Evolutionary conservation across 495 filamentous ascomycete species (phyloP), one percentile per base, ranked within the genome.

Genomic region (Parathielavia appendiculata): DNA sequence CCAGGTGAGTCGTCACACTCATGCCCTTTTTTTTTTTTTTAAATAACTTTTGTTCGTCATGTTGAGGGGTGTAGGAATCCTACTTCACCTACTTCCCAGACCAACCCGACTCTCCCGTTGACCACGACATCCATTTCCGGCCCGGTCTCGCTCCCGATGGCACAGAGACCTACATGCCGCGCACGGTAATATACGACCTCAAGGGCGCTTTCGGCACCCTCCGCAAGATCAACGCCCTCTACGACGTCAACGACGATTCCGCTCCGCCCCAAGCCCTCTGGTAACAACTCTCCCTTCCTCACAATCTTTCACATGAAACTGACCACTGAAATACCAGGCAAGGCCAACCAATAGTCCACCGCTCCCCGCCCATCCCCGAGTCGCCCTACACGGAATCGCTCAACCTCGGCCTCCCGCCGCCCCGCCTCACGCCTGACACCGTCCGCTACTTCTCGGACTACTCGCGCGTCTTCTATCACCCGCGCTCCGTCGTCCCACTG

Each of bases 371-470:
- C 16, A 89, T 97, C 62, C 73, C 77, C 38, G 81, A 80, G 48
- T 87, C 81, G 59, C 78, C 83, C 19, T 98, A 96, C 71, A 88
- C 92, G 66, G 78, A 77, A 60, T 85, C 81, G 57, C 84, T 98
- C 35, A 88, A 96, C 60, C 69, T 73, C 57, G 90, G 88, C 26
- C 70, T 83, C 45, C 61, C 76, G 4, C 85, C 88, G 1, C 75
- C 83, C 1, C 73, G 74, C 17, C 80, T 96, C 16, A 86, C 78
- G 4, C 79, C 86, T 0, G 76, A 82, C 34, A 81, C 84, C 4
- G 87, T 97, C 19, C 86, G 89, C 34, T 97, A 90, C 75, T 98
- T 95, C 92, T 95, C 91, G 14, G 93, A 98, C 72, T 97, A 89
- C 72, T 91, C 88, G 61, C 83, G 90, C 30, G 79, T 95, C 14